A percentile compares a stretch with the other conserved stretches of the same genome.
These are phyloP conservation scores for Megacollybia platyphylla DNA, from an alignment of 1,284 basidiomycete species.

Conservation along the genomic window DNA sequence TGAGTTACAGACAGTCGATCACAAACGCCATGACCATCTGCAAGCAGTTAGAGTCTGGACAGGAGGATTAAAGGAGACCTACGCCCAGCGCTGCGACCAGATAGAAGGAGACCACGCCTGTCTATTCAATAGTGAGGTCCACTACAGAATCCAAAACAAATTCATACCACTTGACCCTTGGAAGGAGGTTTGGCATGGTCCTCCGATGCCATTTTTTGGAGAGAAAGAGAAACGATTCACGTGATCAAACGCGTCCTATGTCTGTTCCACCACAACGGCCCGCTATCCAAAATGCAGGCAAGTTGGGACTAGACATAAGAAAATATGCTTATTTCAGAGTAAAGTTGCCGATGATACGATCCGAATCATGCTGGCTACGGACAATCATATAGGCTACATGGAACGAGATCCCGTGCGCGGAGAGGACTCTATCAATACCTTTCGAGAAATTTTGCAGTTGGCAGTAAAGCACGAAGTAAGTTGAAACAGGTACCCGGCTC, in stretches of 20 bases:
- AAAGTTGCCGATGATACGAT: slow-evolving; percentile 61
- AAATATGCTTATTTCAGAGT: not conserved
- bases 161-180: slow-evolving; percentile 9
- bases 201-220: slow-evolving; percentile 8
- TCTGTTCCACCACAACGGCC: slow-evolving; percentile 12
- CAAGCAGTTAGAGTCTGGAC: slow-evolving; percentile 1
- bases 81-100: slow-evolving; percentile 74
- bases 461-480: slow-evolving; percentile 80
- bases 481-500: slow-evolving; percentile 5
- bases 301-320: slow-evolving; percentile 9
- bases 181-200: slow-evolving; percentile 9
- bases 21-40: slow-evolving; percentile 76
- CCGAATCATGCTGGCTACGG: slow-evolving; percentile 81
- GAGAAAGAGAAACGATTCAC: not conserved
- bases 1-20: not conserved
- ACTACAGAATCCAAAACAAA: not conserved
- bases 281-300: slow-evolving; percentile 24
- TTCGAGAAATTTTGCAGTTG: slow-evolving; percentile 86
- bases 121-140: slow-evolving; percentile 20
- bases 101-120: slow-evolving; percentile 63
- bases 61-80: slow-evolving; percentile 19
- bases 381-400: slow-evolving; percentile 92
- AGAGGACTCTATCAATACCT: slow-evolving; percentile 91
- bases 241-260: slow-evolving; percentile 3
- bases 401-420: slow-evolving; percentile 93